phyloP scores from a whole-genome alignment of 2,329 filamentous ascomycete genomes.

The Colletotrichum tabaci region DNA sequence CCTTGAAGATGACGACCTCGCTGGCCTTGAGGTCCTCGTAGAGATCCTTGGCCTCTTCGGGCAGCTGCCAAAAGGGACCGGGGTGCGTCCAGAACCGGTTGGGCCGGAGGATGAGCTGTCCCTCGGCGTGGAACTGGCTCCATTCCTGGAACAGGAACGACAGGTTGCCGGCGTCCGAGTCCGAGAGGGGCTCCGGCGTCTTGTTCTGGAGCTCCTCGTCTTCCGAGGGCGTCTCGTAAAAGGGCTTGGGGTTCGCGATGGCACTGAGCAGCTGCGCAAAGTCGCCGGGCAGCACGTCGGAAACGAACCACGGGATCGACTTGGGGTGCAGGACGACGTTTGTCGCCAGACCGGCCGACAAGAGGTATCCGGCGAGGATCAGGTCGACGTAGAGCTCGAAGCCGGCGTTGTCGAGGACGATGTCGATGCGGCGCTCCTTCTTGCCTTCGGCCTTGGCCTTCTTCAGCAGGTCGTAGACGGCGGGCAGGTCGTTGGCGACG shows the following conservation, averaged over 20 bases:
- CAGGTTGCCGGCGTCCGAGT: conserved; percentile 77
- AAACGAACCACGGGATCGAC: conserved; percentile 98
- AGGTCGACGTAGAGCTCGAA: conserved; percentile 98
- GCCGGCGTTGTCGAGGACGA: conserved; percentile 96
- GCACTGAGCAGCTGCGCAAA: conserved; percentile 87
- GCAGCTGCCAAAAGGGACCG: conserved; percentile 91
- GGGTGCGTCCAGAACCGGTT: conserved; percentile 93
- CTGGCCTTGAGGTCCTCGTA: conserved; percentile 84
- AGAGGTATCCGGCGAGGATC: conserved; percentile 89
- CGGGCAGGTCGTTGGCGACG: conserved; percentile 84
- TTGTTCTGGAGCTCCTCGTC: conserved; percentile 73
- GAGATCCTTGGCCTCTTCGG: conserved; percentile 76
- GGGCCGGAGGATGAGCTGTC: conserved; percentile 85
- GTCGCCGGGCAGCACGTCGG: conserved; percentile 90
- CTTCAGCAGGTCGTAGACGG: conserved; percentile 78
- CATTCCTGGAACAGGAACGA: conserved; percentile 86
- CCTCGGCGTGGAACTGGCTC: conserved; percentile 84
- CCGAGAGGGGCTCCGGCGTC: conserved; percentile 73
- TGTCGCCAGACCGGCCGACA: conserved; percentile 88
- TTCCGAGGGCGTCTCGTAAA: conserved; percentile 83
- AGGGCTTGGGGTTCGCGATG: conserved; percentile 81
- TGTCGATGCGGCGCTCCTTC: conserved; percentile 85
- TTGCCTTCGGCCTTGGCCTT: conserved; percentile 75
- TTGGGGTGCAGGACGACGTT: conserved; percentile 93
- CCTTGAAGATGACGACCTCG: conserved; percentile 96